Evolutionary conservation across 2,329 filamentous ascomycete genomes (phyloP).

Genomic region (Cladophialophora yegresii): DNA sequence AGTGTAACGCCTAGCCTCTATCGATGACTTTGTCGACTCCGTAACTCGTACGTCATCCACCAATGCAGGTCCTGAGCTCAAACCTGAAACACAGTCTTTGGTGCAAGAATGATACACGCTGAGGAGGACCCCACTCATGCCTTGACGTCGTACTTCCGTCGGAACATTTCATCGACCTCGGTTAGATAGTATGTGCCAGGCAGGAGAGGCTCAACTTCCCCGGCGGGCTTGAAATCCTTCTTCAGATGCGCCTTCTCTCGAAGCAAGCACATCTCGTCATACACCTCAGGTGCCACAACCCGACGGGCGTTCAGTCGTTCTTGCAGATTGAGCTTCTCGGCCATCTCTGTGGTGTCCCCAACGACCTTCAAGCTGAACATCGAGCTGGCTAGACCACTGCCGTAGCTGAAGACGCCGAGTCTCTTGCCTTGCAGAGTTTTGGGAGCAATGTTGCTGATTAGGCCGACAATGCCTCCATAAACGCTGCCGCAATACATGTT

Average conservation of each 20-base stretch:
- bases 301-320: conserved; percentile 66
- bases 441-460: conserved; percentile 66
- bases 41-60: conserved; percentile 22
- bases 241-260: conserved; percentile 81
- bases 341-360: conserved; percentile 68
- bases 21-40: conserved; percentile 14
- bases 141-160: conserved; percentile 75
- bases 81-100: conserved; percentile 28
- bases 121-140: conserved; percentile 52
- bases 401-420: conserved; percentile 76
- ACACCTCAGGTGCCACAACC: conserved; percentile 68
- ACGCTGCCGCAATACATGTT: conserved; percentile 66
- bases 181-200: conserved; percentile 75
- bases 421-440: conserved; percentile 69
- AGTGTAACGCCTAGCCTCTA: conserved; percentile 18
- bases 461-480: conserved; percentile 58
- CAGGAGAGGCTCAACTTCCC: conserved; percentile 65
- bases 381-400: conserved; percentile 74
- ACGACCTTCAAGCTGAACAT: conserved; percentile 67
- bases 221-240: conserved; percentile 73
- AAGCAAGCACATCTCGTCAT: conserved; percentile 77
- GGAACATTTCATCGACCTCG: conserved; percentile 83
- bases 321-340: conserved; percentile 69
- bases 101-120: conserved; percentile 25
- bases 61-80: conserved; percentile 28